Evolutionary conservation across 2,329 filamentous ascomycete species (phyloP).

Genomic region (Colletotrichum lentis): DNA sequence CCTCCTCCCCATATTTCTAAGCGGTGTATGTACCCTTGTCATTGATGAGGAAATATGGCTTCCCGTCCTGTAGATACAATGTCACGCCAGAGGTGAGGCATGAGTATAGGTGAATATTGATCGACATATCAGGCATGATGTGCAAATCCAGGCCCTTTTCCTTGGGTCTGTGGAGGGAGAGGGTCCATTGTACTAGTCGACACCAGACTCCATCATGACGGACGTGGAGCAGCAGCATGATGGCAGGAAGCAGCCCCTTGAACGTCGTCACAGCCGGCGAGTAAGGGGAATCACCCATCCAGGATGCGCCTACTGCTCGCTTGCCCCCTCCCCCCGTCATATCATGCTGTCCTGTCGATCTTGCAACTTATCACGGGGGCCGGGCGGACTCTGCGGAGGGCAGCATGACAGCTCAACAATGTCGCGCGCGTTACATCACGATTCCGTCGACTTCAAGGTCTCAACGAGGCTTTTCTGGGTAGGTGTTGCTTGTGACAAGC

Average conservation of each 20-base stretch:
- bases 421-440: neutral
- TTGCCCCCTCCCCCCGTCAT: neutral
- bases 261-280: neutral
- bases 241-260: neutral
- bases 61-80: constrained; percentile 11
- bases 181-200: neutral
- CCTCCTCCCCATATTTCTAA: neutral
- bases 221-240: neutral
- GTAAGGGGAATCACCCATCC: neutral
- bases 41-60: constrained; percentile 12
- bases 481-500: neutral
- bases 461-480: neutral
- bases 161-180: neutral
- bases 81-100: constrained; percentile 4
- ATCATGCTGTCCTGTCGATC: neutral
- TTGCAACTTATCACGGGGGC: neutral
- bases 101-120: constrained; percentile 3
- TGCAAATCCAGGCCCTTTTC: neutral
- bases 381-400: neutral
- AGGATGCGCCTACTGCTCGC: neutral
- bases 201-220: neutral
- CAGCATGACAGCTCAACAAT: neutral
- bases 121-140: constrained; percentile 13
- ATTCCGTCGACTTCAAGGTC: neutral
- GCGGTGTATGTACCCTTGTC: neutral